Evolutionary conservation across 2,329 filamentous ascomycete genomes (phyloP).

Genomic region (Colletotrichum scovillei): DNA sequence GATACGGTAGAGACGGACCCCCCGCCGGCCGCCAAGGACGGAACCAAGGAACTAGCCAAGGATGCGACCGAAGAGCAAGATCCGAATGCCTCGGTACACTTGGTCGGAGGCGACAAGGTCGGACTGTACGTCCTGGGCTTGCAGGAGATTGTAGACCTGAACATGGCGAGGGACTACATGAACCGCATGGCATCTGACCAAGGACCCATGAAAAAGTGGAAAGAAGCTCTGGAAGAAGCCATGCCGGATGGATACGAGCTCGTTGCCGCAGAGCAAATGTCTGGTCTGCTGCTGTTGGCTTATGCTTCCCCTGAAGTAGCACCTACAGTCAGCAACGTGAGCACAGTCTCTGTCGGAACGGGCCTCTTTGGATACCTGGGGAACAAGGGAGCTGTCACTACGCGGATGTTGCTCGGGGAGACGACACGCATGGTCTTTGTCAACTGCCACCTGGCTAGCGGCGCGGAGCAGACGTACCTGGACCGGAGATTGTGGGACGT

Average conservation of each 20-base stretch:
- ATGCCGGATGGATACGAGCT: slow-evolving; percentile 82
- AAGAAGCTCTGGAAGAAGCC: slow-evolving; percentile 76
- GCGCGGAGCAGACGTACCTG: slow-evolving; percentile 79
- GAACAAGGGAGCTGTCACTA: slow-evolving; percentile 92
- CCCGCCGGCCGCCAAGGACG: background rate
- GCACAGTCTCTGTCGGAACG: slow-evolving; percentile 85
- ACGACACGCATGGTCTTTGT: slow-evolving; percentile 90
- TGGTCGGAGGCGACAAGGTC: slow-evolving; percentile 75
- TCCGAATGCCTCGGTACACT: slow-evolving; percentile 46
- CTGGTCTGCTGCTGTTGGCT: slow-evolving; percentile 85
- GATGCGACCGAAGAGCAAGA: slow-evolving; percentile 40
- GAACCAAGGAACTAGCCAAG: slow-evolving; percentile 2
- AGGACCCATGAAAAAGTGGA: slow-evolving; percentile 81
- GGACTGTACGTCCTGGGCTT: slow-evolving; percentile 91
- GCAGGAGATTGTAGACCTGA: slow-evolving; percentile 92
- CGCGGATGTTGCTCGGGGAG: slow-evolving; percentile 86
- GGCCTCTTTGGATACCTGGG: slow-evolving; percentile 93
- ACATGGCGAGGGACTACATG: slow-evolving; percentile 82
- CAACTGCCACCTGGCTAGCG: slow-evolving; percentile 92
- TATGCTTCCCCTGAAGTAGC: slow-evolving; percentile 85
- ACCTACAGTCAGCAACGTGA: slow-evolving; percentile 82
- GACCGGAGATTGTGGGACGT: slow-evolving; percentile 93
- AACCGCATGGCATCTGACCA: slow-evolving; percentile 78
- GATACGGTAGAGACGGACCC: slow-evolving; percentile 45
- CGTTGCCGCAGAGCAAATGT: slow-evolving; percentile 84